phyloP scores from a whole-genome alignment of 352 stramenopile genomes.

The Blastocystis sp. region DNA sequence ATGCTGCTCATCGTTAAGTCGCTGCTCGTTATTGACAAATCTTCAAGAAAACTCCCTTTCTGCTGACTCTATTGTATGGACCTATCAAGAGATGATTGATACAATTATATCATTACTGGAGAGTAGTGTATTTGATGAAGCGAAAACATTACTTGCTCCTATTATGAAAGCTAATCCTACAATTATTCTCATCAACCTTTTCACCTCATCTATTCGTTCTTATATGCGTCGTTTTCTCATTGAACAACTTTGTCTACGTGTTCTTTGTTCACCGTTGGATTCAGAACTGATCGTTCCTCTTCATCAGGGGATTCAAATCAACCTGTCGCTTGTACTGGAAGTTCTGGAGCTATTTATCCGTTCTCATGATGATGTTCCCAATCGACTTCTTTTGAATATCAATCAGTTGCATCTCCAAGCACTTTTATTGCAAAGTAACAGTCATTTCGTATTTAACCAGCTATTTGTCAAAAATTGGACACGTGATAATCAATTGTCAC shows the following conservation, averaged over 20 bases:
- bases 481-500: not conserved
- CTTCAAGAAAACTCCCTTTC: not conserved
- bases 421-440: not conserved
- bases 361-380: not conserved
- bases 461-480: conserved; percentile 52
- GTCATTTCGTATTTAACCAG: conserved; percentile 31
- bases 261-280: not conserved
- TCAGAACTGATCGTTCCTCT: not conserved
- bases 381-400: not conserved
- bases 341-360: conserved; percentile 1
- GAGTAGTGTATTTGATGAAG: not conserved
- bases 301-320: not conserved
- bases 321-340: not conserved
- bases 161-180: not conserved
- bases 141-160: conserved; percentile 9
- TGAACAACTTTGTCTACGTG: not conserved
- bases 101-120: not conserved
- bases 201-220: not conserved
- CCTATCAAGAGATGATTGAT: not conserved
- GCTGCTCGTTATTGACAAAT: not conserved
- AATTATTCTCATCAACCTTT: not conserved
- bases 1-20: not conserved
- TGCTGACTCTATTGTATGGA: not conserved
- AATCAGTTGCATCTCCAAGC: conserved; percentile 1
- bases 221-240: conserved; percentile 28